These are phyloP conservation scores for Nepenthes alata DNA, from an alignment of 179 eudicot genomes.

Conservation along the genomic window DNA sequence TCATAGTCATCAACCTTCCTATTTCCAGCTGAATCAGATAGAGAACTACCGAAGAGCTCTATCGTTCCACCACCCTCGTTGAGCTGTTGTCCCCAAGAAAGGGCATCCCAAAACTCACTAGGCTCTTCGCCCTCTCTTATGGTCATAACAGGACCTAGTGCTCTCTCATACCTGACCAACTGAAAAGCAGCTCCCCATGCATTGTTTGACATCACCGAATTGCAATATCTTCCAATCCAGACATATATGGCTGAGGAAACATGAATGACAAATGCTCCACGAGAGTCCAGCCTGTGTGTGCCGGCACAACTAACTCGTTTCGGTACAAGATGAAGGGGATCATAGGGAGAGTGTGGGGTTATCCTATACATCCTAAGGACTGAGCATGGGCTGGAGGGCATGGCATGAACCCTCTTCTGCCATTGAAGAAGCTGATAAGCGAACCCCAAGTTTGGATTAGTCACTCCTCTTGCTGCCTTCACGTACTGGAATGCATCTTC, in stretches of 20 bases:
- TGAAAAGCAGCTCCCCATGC: slow-evolving; percentile 66
- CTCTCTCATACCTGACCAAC: slow-evolving; percentile 62
- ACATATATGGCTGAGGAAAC: slow-evolving; percentile 67
- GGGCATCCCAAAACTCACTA: slow-evolving; percentile 52
- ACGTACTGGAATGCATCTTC: slow-evolving; percentile 82
- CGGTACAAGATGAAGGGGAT: slow-evolving; percentile 91
- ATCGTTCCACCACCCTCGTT: slow-evolving; percentile 7
- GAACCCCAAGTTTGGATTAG: slow-evolving; percentile 94
- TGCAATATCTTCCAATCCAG: slow-evolving; percentile 76
- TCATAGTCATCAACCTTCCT: slow-evolving; percentile 54
- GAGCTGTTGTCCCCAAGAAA: slow-evolving; percentile 19
- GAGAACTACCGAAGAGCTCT: too few species aligned
- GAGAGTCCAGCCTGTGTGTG: slow-evolving; percentile 54
- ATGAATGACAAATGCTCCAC: slow-evolving; percentile 79
- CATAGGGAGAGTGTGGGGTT: slow-evolving; percentile 95
- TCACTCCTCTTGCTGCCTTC: slow-evolving; percentile 74
- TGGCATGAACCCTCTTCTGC: slow-evolving; percentile 70
- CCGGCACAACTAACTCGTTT: slow-evolving; percentile 49
- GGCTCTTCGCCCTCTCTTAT: slow-evolving; percentile 78
- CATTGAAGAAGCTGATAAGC: slow-evolving; percentile 83
- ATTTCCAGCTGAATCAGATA: slow-evolving; percentile 7
- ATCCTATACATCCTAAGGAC: slow-evolving; percentile 73
- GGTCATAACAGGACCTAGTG: slow-evolving; percentile 40
- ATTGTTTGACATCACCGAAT: slow-evolving; percentile 44
- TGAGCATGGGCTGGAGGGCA: slow-evolving; percentile 70